A percentile compares a stretch with the other conserved stretches of the same genome.
Conservation (phyloP, 257 asterid genomes). For the Coffea eugenioides region DNA sequence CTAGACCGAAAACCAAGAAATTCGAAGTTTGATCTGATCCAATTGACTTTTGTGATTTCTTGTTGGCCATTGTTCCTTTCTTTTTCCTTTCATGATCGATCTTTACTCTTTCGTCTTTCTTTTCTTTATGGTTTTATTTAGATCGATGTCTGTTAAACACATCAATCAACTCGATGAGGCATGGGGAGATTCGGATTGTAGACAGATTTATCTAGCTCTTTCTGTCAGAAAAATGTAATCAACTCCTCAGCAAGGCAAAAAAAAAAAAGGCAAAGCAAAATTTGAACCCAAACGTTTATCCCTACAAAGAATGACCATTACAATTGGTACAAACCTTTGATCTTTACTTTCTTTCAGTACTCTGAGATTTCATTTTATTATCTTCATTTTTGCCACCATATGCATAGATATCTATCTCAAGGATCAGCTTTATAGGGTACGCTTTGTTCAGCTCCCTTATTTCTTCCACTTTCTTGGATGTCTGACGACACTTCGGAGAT, state of each 20-base stretch:
- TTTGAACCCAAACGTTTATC: neutral
- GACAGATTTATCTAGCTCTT: neutral
- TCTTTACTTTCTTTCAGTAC: too few species aligned
- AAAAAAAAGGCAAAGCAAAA: too few species aligned
- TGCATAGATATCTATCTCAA: neutral
- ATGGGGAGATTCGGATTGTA: conserved; percentile 9
- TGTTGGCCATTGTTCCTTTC: conserved; percentile 64
- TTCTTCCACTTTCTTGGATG: conserved; percentile 1
- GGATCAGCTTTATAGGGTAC: neutral
- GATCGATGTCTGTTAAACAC: neutral
- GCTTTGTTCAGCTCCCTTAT: neutral
- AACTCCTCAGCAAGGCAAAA: neutral
- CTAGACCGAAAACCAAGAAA: conserved; percentile 56
- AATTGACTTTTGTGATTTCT: conserved; percentile 60
- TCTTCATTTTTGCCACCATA: neutral
- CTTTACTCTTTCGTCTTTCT: conserved; percentile 20
- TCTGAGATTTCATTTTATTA: neutral
- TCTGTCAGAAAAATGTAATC: neutral
- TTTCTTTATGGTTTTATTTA: conserved; percentile 11
- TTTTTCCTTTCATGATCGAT: conserved; percentile 15
- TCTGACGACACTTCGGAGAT: neutral
- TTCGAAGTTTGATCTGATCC: conserved; percentile 50
- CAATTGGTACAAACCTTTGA: neutral
- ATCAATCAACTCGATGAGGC: neutral
- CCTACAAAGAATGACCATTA: neutral